Base-by-base conservation (phyloP, 2,329 filamentous ascomycete species). In the Aspergillus ruber region DNA sequence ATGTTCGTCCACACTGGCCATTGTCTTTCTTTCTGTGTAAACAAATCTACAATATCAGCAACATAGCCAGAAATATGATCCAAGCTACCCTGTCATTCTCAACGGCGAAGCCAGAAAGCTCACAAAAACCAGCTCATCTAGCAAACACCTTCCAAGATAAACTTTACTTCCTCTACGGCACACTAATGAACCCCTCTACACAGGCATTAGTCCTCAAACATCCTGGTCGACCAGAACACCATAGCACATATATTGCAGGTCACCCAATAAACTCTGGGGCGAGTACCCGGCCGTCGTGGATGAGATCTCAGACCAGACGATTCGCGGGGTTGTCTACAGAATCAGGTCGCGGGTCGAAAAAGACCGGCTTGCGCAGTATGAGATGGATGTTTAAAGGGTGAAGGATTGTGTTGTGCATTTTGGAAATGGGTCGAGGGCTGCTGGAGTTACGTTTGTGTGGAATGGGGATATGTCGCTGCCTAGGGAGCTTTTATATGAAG, bases 111-210 rank as follows among this genome's bases (percentile, higher is more conserved):
- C 29, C 29, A 3, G 3, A 33, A 33, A 33, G 13, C 29, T n/a
- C 29, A n/a, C 13, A 33, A 33, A n/a, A 35, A n/a, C n/a, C n/a
- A 7, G 13, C 33, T 7, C 6, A 17, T 4, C n/a, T n/a, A n/a
- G 17, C 15, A n/a, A 17, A n/a, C n/a, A n/a, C 13, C n/a, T 44
- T 45, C 20, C 25, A 18, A 21, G 32, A 41, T n/a, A 23, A 44
- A 21, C 42, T 29, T 7, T 63, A 62, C 49, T 62, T 64, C 51
- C 61, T 65, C 53, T 63, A 65, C 42, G 61, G 58, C 20, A 56
- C 60, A 9, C 46, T 65, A 12, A 53, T 54, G 33, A 54, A 64
- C 17, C 51, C 56, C 8, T 47, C 44, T 2, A 55, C 43, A 6
- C 51, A 54, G 12, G 20, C 39, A 5, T 27, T 44, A n/a, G 42